Conservation (phyloP, 345 rosid genomes). For the Brassica incana region DNA sequence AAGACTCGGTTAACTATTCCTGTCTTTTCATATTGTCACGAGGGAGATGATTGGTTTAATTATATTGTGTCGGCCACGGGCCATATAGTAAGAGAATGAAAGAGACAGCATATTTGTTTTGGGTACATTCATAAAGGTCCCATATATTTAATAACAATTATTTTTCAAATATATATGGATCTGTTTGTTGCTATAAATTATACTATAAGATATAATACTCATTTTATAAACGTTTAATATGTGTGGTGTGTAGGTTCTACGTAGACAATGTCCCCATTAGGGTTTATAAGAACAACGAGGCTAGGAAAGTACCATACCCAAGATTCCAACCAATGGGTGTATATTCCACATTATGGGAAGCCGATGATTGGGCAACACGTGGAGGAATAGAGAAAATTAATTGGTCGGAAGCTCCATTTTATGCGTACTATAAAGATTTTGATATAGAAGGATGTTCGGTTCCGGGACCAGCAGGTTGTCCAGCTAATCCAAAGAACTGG, state of each 20-base stretch:
- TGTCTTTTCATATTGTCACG: slow-evolving; percentile 28
- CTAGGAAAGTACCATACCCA: slow-evolving; percentile 68
- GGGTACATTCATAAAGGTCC: slow-evolving; percentile 22
- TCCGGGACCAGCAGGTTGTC: slow-evolving; percentile 71
- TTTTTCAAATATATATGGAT: background rate
- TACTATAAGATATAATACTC: background rate
- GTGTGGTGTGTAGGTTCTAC: slow-evolving; percentile 52
- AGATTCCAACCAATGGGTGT: slow-evolving; percentile 81
- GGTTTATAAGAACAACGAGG: slow-evolving; percentile 87
- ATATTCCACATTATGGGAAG: slow-evolving; percentile 92
- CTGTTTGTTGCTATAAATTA: background rate
- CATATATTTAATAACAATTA: slow-evolving; percentile 14
- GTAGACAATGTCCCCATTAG: slow-evolving; percentile 82
- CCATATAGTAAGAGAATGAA: slow-evolving; percentile 35
- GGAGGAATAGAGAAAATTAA: slow-evolving; percentile 87
- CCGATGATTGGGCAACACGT: slow-evolving; percentile 97
- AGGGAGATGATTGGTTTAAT: slow-evolving; percentile 30
- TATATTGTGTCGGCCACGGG: slow-evolving; percentile 29
- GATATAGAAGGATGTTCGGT: slow-evolving; percentile 84
- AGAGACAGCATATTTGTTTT: slow-evolving; percentile 32
- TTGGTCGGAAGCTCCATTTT: slow-evolving; percentile 87
- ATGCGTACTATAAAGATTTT: slow-evolving; percentile 80
- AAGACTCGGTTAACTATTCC: slow-evolving; percentile 16
- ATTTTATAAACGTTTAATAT: background rate
- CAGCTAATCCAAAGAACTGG: slow-evolving; percentile 62